phyloP scores from a whole-genome alignment of 208 protist genomes.

The Wallacemonas rigidus region DNA sequence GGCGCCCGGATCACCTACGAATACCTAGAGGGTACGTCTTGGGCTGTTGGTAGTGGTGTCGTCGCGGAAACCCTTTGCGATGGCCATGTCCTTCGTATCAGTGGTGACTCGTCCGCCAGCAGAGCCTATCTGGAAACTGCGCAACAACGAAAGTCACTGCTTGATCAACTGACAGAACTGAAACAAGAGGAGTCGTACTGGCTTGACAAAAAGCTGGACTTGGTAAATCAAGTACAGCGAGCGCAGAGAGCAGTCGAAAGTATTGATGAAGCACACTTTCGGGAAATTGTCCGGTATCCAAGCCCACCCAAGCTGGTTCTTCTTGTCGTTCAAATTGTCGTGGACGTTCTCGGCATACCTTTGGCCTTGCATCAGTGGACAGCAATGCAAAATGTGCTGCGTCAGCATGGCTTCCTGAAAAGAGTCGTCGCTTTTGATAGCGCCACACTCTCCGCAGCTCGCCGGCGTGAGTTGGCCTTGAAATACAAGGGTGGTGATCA shows the following conservation, averaged over 20 bases:
- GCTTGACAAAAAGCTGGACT: slow-evolving; percentile 22
- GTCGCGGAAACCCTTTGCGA: slow-evolving; percentile 5
- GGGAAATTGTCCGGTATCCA: slow-evolving; percentile 34
- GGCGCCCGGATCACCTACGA: slow-evolving; percentile 1
- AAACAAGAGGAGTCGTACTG: slow-evolving; percentile 11
- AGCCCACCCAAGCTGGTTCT: slow-evolving; percentile 28
- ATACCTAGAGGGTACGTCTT: neutral
- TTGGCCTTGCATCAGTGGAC: slow-evolving; percentile 20
- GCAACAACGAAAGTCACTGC: slow-evolving; percentile 13
- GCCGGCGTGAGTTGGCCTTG: slow-evolving; percentile 27
- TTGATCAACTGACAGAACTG: slow-evolving; percentile 4
- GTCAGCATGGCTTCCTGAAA: slow-evolving; percentile 34
- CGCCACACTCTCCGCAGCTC: slow-evolving; percentile 21
- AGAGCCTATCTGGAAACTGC: neutral
- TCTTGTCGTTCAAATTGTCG: slow-evolving; percentile 35
- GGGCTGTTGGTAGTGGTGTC: slow-evolving; percentile 4
- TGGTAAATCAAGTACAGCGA: slow-evolving; percentile 27
- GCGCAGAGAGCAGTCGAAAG: slow-evolving; percentile 28
- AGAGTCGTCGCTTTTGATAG: slow-evolving; percentile 43
- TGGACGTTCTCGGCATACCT: slow-evolving; percentile 40
- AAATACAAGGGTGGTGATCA: slow-evolving; percentile 22
- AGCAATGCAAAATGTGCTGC: slow-evolving; percentile 25
- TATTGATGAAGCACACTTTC: slow-evolving; percentile 38
- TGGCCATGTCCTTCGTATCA: slow-evolving; percentile 5
- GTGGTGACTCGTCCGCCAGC: neutral